Conservation (phyloP, 805 yeast species). For the Cephaloascus fragrans region DNA sequence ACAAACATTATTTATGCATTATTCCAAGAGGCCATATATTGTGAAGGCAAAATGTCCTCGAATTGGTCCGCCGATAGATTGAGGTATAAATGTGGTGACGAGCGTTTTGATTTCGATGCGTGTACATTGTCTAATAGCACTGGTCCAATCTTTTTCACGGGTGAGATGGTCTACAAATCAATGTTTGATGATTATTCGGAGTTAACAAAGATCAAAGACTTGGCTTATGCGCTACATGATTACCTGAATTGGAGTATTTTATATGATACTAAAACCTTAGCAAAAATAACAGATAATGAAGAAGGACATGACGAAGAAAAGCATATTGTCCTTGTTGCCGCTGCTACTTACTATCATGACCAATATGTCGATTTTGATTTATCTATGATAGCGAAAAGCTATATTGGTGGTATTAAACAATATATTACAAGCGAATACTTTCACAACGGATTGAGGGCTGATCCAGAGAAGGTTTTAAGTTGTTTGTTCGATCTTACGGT, state of each 20-base stretch:
- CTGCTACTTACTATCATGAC: conserved; percentile 38
- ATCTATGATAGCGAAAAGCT: conserved; percentile 22
- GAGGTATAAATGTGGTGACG: conserved; percentile 10
- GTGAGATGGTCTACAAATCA: conserved; percentile 45
- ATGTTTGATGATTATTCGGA: conserved; percentile 41
- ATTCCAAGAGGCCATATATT: conserved; percentile 50
- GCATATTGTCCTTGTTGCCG: conserved; percentile 31
- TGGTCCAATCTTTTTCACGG: conserved; percentile 34
- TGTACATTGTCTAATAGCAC: conserved; percentile 5
- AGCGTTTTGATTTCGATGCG: background rate
- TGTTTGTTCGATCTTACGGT: conserved; percentile 28
- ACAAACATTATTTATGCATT: conserved; percentile 45
- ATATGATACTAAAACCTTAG: conserved; percentile 21
- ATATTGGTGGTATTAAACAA: conserved; percentile 25
- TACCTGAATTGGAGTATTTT: conserved; percentile 24
- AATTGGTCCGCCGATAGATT: conserved; percentile 42
- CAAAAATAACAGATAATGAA: conserved; percentile 17
- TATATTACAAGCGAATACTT: conserved; percentile 38
- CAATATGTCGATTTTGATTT: conserved; percentile 42
- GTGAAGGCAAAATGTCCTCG: conserved; percentile 28
- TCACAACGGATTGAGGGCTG: conserved; percentile 39
- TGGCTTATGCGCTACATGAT: conserved; percentile 27
- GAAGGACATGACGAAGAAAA: conserved; percentile 15
- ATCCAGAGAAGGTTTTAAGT: conserved; percentile 27
- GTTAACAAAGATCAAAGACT: conserved; percentile 23